phyloP scores from a whole-genome alignment of 345 rosid species.

The Eucalyptus guilfoylei region DNA sequence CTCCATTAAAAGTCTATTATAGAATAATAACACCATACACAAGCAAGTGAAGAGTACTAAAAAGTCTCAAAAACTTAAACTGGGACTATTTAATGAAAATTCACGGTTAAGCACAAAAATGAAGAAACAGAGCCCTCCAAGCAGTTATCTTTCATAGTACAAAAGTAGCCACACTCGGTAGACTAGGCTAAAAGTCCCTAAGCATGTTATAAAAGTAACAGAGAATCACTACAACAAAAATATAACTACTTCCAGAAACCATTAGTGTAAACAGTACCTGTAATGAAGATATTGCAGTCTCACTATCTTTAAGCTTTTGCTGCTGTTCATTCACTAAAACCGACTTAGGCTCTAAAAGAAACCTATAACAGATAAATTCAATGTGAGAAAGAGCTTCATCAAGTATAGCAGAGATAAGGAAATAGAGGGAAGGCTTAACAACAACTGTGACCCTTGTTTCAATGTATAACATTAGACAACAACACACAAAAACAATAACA shows the following conservation, averaged over 20 bases:
- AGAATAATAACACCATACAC: neutral
- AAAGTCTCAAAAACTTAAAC: neutral
- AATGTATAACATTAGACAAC: neutral
- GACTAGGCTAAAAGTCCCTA: neutral
- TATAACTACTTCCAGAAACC: neutral
- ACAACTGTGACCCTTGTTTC: neutral
- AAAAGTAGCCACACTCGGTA: neutral
- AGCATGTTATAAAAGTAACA: neutral
- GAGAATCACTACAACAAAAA: neutral
- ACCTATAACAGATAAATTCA: constrained; percentile 33
- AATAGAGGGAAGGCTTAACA: neutral
- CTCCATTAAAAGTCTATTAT: neutral
- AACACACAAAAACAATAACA: neutral
- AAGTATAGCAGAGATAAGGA: neutral
- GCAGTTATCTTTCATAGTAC: neutral
- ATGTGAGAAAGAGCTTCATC: neutral
- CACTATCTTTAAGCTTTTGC: constrained; percentile 77
- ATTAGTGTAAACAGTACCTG: constrained; percentile 21
- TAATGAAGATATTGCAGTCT: constrained; percentile 62
- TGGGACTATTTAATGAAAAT: neutral
- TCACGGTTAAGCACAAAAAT: neutral
- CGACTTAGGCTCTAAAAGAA: constrained; percentile 71
- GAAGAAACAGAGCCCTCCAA: neutral
- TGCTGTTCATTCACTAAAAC: constrained; percentile 65
- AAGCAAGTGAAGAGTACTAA: neutral